Evolutionary conservation across 495 filamentous ascomycete genomes (phyloP), one percentile per base, ranked within the genome.

Genomic region (Trichoderma gamsii): DNA sequence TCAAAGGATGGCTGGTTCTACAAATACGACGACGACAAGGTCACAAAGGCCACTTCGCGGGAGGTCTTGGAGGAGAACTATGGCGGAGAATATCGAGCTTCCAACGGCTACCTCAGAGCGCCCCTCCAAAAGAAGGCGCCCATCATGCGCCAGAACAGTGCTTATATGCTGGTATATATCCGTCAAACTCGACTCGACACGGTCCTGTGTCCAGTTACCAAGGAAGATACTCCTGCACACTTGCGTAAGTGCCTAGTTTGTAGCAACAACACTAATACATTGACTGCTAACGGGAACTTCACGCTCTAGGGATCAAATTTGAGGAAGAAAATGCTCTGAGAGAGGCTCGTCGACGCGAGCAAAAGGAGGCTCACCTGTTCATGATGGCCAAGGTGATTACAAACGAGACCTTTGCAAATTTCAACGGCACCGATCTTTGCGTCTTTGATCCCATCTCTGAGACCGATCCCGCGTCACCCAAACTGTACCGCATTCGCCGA

Each of bases 131-230:
- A 83, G 71, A 80, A 79, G 71, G 73, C 81, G 2, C 79, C 80
- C 0, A 68, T 82, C n/a, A 83, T 85, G 77, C 77, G 84, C 32
- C 82, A 84, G 41, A 85, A 83, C 78, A 88, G 83, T 72, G 96
- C 95, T 18, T 99, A 99, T 80, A 99, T 99, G 95, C 78, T 99
- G 79, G 96, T 99, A 16, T 99, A 99, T 75, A 89, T 98, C 70
- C 89, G 96, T 35, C 92, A 97, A 78, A 90, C 87, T 64, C 85
- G 89, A 59, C 77, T 92, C 44, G 92, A 97, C 73, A 83, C 89
- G 70, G 88, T 97, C 67, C 84, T 99, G 65, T 85, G 88, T 63
- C 85, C 89, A 0, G 88, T 95, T 51, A 83, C 85, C 15, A 81
- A 88, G 59, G 86, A 89, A 0, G 92, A 97, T 72, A 89, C 91